These are phyloP conservation scores for Coemansia sp. DNA, from an alignment of 192 early-diverging fungal species.

Conservation along the genomic window DNA sequence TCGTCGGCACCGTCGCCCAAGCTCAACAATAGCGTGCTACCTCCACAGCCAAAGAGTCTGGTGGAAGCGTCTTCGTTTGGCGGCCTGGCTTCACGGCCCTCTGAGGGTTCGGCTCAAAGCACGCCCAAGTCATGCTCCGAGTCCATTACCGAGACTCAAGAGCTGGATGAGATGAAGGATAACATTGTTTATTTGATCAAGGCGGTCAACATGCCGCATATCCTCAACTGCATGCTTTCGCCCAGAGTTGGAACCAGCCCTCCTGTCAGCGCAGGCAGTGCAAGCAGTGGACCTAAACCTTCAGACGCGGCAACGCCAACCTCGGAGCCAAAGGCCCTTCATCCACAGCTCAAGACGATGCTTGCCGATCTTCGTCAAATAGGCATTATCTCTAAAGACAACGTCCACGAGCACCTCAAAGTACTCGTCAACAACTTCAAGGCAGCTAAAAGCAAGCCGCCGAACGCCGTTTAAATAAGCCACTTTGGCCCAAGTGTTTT, in stretches of 20 bases:
- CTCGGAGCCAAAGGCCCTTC: neutral
- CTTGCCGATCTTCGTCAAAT: constrained; percentile 29
- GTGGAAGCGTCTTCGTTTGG: neutral
- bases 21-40: neutral
- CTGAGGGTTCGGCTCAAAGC: neutral
- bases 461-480: neutral
- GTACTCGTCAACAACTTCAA: constrained; percentile 33
- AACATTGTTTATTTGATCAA: constrained; percentile 40
- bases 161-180: constrained; percentile 35
- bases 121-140: neutral
- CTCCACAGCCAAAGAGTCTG: neutral
- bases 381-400: constrained; percentile 36
- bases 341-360: constrained; percentile 16
- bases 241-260: neutral
- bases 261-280: neutral
- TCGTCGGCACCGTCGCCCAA: neutral
- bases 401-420: constrained; percentile 34
- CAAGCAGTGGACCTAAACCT: neutral
- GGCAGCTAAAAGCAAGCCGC: constrained; percentile 2
- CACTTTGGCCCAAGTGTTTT: too few relatives aligned
- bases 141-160: neutral
- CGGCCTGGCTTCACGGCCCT: neutral
- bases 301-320: neutral
- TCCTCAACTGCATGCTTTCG: constrained; percentile 27
- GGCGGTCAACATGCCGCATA: constrained; percentile 35